phyloP scores from a whole-genome alignment of 805 yeast genomes.

The Priceomyces carsonii region DNA sequence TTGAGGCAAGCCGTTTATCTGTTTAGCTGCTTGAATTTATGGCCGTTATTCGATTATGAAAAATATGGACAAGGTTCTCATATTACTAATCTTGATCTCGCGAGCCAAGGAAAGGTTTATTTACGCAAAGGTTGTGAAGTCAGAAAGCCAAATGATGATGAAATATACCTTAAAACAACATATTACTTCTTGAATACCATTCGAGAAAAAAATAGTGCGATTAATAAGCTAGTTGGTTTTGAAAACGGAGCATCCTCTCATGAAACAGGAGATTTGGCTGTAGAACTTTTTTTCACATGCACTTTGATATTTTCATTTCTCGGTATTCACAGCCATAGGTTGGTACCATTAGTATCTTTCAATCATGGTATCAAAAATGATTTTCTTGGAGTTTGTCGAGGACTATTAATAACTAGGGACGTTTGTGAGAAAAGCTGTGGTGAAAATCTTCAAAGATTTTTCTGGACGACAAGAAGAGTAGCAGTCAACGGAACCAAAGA shows the following conservation, averaged over 20 bases:
- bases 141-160: not conserved
- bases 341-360: conserved; percentile 28
- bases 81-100: no score
- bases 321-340: conserved; percentile 31
- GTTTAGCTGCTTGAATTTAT: conserved; percentile 9
- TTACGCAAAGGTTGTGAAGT: no score
- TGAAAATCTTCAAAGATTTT: no score
- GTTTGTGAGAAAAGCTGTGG: no score
- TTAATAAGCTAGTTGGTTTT: not conserved
- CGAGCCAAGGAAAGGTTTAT: no score
- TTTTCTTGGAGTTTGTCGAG: conserved; percentile 17
- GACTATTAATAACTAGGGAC: conserved; percentile 11
- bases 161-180: conserved; percentile 1
- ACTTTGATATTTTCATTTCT: conserved; percentile 27
- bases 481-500: no score
- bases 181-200: conserved; percentile 1
- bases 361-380: conserved; percentile 20
- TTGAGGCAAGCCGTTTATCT: conserved; percentile 26
- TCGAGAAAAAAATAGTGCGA: not conserved
- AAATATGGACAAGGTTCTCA: not conserved
- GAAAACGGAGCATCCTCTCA: no score
- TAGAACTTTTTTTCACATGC: conserved; percentile 20
- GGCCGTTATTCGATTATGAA: conserved; percentile 2
- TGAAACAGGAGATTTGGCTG: no score
- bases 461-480: no score